Evolutionary conservation across 2,329 filamentous ascomycete genomes (phyloP), one percentile per base, ranked within the genome.

Genomic region (Penicillium sp.): DNA sequence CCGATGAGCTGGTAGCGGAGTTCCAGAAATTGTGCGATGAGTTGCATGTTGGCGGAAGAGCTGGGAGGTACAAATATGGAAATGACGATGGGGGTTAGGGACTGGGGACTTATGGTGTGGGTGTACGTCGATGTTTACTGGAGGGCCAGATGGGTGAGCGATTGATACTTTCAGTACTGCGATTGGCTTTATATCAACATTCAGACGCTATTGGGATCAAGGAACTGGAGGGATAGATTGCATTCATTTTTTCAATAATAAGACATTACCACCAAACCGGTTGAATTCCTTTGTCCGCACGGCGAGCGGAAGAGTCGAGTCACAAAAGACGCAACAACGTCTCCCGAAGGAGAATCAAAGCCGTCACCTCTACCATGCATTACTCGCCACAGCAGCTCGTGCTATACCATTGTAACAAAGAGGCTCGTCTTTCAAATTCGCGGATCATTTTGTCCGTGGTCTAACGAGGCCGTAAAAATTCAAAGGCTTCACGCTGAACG

Each of bases 401-500:
- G 6, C 24, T 7, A 31, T 9, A 5, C 9, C 10, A 6, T 31
- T 11, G 18, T 31, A 31, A 46, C 43, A 46, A 46, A 46, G 43
- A n/a, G n/a, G 16, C 3, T 16, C 37, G 5, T n/a, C 24, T 4
- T 4, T 27, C 1, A 7, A 3, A 31, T 16, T n/a, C 27, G 31
- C 43, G 44, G 10, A 5, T 50, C 31, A 58, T 33, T 16, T 55
- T 33, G 50, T 37, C 18, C 57, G 49, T 16, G 60, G 60, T 31
- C 47, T 60, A 4, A 62, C 54, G 44, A 62, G 54, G 22, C 54
- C 54, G 24, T 57, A 50, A 2, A 62, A 50, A 1, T 58, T 9
- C 40, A 55, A 40, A 1, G 60, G 64, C 43, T 58, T 65, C 33
- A 63, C 50, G 47, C 43, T 65, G 39, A 65, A 65, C 13, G 72